phyloP scores from a whole-genome alignment of 148 eudicot species.

The Agrostemma githago region DNA sequence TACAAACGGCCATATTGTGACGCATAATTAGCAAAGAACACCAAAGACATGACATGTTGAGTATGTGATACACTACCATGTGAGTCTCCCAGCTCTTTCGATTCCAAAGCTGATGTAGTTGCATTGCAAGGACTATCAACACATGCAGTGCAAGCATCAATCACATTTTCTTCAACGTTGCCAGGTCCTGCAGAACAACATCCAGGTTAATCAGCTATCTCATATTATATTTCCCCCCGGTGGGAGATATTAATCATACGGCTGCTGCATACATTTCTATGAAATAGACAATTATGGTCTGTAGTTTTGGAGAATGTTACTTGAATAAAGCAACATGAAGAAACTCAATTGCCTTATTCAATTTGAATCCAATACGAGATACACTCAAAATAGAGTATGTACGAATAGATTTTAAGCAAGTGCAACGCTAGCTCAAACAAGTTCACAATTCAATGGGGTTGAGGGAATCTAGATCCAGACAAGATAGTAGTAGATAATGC shows the following conservation, averaged over 20 bases:
- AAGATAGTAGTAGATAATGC: too few relatives aligned
- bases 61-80: not conserved
- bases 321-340: not conserved
- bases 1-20: not conserved
- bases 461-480: too few relatives aligned
- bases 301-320: not conserved
- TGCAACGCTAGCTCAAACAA: too few relatives aligned
- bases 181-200: conserved; percentile 8
- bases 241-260: not conserved
- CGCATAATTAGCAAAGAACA: not conserved
- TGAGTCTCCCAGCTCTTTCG: conserved; percentile 2
- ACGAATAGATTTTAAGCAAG: too few relatives aligned
- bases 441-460: too few relatives aligned
- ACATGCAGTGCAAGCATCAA: not conserved
- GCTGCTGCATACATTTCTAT: not conserved
- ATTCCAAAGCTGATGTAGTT: not conserved
- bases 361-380: too few relatives aligned
- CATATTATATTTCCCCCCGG: not conserved
- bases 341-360: not conserved
- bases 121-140: not conserved
- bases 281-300: conserved; percentile 1
- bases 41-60: not conserved
- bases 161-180: not conserved
- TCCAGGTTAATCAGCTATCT: not conserved
- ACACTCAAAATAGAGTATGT: too few relatives aligned